phyloP scores from a whole-genome alignment of 805 yeast genomes.

The Saturnispora ahearnii region DNA sequence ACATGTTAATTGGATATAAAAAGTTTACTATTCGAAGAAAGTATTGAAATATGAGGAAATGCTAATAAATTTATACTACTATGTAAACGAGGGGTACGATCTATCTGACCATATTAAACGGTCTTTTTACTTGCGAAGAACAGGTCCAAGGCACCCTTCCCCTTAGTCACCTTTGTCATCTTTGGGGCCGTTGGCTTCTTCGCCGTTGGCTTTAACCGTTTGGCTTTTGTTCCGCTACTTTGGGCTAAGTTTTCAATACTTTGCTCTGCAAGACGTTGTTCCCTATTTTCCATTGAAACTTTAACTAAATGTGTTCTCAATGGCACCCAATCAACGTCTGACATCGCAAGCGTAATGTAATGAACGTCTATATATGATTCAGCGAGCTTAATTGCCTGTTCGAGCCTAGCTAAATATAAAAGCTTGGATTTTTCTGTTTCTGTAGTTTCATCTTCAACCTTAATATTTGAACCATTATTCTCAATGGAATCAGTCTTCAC shows the following conservation, averaged over 20 bases:
- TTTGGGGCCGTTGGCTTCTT: slow-evolving; percentile 29
- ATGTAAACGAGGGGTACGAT: slow-evolving; percentile 9
- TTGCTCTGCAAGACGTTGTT: slow-evolving; percentile 23
- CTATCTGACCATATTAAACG: not conserved
- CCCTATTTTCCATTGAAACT: slow-evolving; percentile 16
- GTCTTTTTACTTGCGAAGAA: slow-evolving; percentile 40
- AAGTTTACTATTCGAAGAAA: not conserved
- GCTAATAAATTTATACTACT: not conserved
- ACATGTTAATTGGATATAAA: slow-evolving; percentile 15
- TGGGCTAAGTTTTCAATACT: slow-evolving; percentile 21
- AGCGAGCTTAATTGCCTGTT: not conserved
- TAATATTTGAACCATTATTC: not conserved
- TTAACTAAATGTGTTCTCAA: slow-evolving; percentile 7
- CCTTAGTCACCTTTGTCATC: slow-evolving; percentile 26
- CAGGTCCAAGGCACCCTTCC: slow-evolving; percentile 61
- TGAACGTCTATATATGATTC: not conserved
- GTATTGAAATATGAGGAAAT: not conserved
- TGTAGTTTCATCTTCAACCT: not conserved
- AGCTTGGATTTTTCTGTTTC: not conserved
- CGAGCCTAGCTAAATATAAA: not conserved
- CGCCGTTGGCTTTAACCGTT: slow-evolving; percentile 3
- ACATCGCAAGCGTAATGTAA: not conserved
- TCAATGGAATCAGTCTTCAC: not conserved
- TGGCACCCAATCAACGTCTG: not conserved
- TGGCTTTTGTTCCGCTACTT: slow-evolving; percentile 18